Conservation (phyloP, 208 protist species). For the Leishmania amazonensis region DNA sequence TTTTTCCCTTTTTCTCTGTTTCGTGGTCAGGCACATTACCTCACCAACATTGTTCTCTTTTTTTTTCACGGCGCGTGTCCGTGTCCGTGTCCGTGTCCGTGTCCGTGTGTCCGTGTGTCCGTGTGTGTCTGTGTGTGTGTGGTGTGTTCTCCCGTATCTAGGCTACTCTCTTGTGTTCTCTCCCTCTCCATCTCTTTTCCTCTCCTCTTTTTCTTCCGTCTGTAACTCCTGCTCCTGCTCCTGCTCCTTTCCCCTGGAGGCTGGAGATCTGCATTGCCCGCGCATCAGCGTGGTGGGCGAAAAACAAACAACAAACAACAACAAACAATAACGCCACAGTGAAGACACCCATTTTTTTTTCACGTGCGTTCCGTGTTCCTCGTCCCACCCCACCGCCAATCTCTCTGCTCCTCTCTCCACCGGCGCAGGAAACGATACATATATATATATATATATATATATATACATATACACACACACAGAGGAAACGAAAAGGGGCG, state of each 20-base stretch:
- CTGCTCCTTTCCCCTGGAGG: not conserved
- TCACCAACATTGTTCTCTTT: not conserved
- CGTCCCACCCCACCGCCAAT: not conserved
- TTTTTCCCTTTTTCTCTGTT: not conserved
- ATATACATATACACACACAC: not conserved
- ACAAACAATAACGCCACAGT: too few species aligned
- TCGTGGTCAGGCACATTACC: not conserved
- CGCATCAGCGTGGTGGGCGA: too few species aligned
- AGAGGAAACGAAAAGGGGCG: not conserved
- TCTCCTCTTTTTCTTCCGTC: not conserved
- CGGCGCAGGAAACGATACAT: not conserved
- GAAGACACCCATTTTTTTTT: not conserved
- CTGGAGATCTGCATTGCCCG: too few species aligned
- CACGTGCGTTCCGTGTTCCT: not conserved
- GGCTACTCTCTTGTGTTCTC: not conserved
- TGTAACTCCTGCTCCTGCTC: not conserved
- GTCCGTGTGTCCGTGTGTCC: not conserved
- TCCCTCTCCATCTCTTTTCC: not conserved
- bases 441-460: not conserved
- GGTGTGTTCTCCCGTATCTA: not conserved
- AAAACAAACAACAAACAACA: too few species aligned
- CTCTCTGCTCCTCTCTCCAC: not conserved
- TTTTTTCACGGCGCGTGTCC: not conserved
- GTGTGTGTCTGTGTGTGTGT: not conserved
- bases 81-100: not conserved